Conservation (phyloP, 179 eudicot species). For the Carnegiea gigantea region DNA sequence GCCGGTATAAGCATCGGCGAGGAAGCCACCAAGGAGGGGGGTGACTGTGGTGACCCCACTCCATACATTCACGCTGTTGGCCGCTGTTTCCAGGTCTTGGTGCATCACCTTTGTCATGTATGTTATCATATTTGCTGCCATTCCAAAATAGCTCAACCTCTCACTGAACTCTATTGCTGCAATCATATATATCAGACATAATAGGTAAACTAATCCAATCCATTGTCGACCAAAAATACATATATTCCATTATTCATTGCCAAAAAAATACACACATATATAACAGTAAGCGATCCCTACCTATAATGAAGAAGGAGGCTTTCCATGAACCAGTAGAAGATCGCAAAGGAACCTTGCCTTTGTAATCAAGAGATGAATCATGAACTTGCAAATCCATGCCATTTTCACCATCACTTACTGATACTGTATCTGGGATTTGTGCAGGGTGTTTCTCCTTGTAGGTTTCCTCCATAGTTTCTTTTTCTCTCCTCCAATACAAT, state of each 20-base stretch:
- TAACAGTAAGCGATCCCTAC: conserved; percentile 25
- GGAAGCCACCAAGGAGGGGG: conserved; percentile 69
- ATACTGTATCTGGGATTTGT: not conserved
- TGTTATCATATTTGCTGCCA: conserved; percentile 63
- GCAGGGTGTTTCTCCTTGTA: not conserved
- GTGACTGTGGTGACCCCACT: conserved; percentile 65
- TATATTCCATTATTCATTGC: not conserved
- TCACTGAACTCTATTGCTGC: conserved; percentile 58
- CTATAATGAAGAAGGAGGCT: conserved; percentile 70
- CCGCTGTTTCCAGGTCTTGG: conserved; percentile 68
- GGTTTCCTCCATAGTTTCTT: not conserved
- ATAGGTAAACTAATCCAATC: too few species aligned
- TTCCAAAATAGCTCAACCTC: conserved; percentile 75
- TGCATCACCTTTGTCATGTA: conserved; percentile 66
- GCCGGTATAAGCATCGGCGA: conserved; percentile 71
- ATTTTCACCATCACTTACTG: not conserved
- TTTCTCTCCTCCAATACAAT: not conserved
- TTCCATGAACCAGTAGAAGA: conserved; percentile 75
- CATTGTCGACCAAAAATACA: not conserved
- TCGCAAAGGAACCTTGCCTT: conserved; percentile 59
- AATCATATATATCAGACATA: not conserved
- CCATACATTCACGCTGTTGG: conserved; percentile 62
- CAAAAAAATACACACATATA: too few species aligned
- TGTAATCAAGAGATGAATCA: conserved; percentile 74
- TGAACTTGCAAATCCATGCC: conserved; percentile 10